A percentile compares a stretch with the other conserved stretches of the same genome.
Evolutionary conservation across 805 yeast species (phyloP).

Genomic region (Candida ulmi): DNA sequence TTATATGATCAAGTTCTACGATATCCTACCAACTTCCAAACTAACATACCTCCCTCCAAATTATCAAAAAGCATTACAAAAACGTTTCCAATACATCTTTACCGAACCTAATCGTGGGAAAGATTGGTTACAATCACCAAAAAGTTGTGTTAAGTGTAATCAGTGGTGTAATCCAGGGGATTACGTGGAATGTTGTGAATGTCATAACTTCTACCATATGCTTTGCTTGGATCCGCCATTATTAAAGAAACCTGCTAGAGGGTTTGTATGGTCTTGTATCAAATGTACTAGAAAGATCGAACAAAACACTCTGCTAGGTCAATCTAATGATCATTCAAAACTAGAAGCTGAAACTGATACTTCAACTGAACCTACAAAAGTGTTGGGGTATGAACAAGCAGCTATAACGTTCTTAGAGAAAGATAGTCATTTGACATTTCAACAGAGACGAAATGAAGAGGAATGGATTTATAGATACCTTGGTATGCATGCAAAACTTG

Average conservation of each 20-base stretch:
- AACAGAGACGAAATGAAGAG: slow-evolving; percentile 48
- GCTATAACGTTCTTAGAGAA: slow-evolving; percentile 47
- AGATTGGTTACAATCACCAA: slow-evolving; percentile 57
- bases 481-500: slow-evolving; percentile 68
- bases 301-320: slow-evolving; percentile 7
- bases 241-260: slow-evolving; percentile 71
- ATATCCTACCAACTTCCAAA: slow-evolving; percentile 58
- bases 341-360: neutral
- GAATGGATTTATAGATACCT: slow-evolving; percentile 81
- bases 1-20: slow-evolving; percentile 78
- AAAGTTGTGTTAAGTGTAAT: slow-evolving; percentile 69
- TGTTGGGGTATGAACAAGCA: slow-evolving; percentile 52
- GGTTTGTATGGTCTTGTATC: slow-evolving; percentile 89
- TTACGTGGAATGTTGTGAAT: slow-evolving; percentile 75
- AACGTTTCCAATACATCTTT: slow-evolving; percentile 68
- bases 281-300: slow-evolving; percentile 52
- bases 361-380: slow-evolving; percentile 3
- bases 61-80: slow-evolving; percentile 55
- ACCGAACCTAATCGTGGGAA: slow-evolving; percentile 64
- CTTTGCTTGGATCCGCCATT: slow-evolving; percentile 84
- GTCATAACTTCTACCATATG: slow-evolving; percentile 69
- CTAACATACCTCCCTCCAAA: slow-evolving; percentile 54
- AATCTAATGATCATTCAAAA: neutral
- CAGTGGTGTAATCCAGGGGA: slow-evolving; percentile 79
- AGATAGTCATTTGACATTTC: slow-evolving; percentile 36